Evolutionary conservation across 495 filamentous ascomycete species (phyloP), one percentile per base, ranked within the genome.

Genomic region (Annulohypoxylon bovei): DNA sequence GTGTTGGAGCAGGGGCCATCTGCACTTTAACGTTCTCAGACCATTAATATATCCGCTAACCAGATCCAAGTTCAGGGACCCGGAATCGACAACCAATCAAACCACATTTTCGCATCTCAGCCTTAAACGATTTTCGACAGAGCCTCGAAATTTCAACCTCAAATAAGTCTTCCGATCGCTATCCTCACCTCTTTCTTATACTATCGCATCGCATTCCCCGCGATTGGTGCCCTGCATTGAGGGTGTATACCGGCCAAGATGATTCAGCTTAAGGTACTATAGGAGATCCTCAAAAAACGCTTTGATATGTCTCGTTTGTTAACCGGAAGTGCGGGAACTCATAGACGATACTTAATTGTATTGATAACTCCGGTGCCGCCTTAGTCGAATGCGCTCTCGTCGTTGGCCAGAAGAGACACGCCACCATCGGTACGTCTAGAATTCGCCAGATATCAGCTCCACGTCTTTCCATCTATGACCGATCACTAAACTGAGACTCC

Each of bases 351-450:
- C 86, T 98, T 68, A 98, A 93, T 79, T 98, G 96, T 89, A 98
- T 99, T 89, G 96, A 99, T 90, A 99, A 99, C 86, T 98, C 96
- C 53, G 96, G 96, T 77, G 96, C 96, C 74, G 94, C 96, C 65
- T 82, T 99, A 71, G 96, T 98, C 82, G 96, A 99, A 82, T 99
- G 96, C 82, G 91, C 92, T 76, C 89, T 92, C 77, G 92, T 98
- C 49, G 80, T 98, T 71, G 92, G 91, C 77, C 95, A 95, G 87
- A 97, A 97, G 82, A 85, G 91, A 62, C 86, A 90, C 66, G 96
- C 95, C 50, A 92, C 90, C 61, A 93, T 99, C 77, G 96, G 96
- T 98, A 86, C 72, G 88, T 76, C 18, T 12, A 25, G 25, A 12
- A 52, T 14, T 53, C 25, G 14, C 23, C 14, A 50, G 22, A 33